Percentiles rank a stretch among this genome's conserved stretches.
Evolutionary conservation across 192 early-diverging fungal genomes (phyloP).

Genomic region (Rhizophagus clarus): DNA sequence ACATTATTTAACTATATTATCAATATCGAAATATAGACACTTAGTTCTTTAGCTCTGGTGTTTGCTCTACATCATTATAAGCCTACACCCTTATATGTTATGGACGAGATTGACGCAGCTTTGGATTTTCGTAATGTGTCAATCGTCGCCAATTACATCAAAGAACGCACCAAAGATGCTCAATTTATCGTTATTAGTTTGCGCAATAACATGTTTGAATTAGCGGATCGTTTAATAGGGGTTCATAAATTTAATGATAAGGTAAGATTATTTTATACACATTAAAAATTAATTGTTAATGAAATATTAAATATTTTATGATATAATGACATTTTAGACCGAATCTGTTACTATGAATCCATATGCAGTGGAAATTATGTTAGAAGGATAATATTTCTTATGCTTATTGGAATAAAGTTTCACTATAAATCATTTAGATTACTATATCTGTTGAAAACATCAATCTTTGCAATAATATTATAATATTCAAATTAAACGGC

Average conservation of each 20-base stretch:
- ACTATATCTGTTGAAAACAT: too few species aligned
- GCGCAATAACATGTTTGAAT: constrained; percentile 99
- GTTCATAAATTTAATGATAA: constrained; percentile 95
- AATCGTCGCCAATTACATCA: constrained; percentile 99
- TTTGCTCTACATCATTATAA: constrained; percentile 99
- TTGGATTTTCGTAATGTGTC: constrained; percentile 99
- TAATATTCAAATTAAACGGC: too few species aligned
- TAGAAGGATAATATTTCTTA: too few species aligned
- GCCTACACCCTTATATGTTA: constrained; percentile 98
- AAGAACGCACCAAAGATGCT: constrained; percentile 93
- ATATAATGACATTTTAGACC: background rate
- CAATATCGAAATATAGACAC: constrained; percentile 59
- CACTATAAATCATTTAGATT: too few species aligned
- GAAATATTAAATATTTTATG: background rate
- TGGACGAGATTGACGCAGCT: constrained; percentile 99
- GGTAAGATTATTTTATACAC: constrained; percentile 11
- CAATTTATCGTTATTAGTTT: constrained; percentile 99
- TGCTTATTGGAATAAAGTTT: too few species aligned
- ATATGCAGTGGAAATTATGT: too few species aligned
- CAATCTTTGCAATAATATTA: too few species aligned
- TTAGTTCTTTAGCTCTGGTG: constrained; percentile 97
- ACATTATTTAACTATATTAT: background rate
- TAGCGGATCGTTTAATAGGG: constrained; percentile 96
- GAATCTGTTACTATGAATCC: background rate
- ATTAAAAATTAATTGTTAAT: background rate